Evolutionary conservation across 495 filamentous ascomycete species (phyloP).

Genomic region (Podospora conica): DNA sequence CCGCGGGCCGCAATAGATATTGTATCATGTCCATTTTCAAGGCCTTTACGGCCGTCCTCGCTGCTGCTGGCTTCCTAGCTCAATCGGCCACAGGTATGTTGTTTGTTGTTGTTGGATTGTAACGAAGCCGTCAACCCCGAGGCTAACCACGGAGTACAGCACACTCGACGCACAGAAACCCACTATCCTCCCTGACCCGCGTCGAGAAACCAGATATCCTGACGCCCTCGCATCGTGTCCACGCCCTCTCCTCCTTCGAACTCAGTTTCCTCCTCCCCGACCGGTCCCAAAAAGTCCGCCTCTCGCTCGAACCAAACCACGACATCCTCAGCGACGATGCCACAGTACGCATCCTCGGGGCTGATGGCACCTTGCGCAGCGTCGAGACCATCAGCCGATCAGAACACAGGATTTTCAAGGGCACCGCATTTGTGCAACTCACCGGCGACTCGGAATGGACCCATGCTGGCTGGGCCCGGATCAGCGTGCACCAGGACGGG

Average conservation of each 20-base stretch:
- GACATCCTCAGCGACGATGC: conserved; percentile 79
- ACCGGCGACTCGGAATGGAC: conserved; percentile 60
- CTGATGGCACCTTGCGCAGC: conserved; percentile 56
- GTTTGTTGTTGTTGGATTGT: too few species aligned
- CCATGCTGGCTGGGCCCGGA: conserved; percentile 78
- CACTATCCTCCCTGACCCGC: conserved; percentile 65
- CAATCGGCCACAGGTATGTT: conserved; percentile 29
- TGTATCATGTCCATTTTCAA: conserved; percentile 29
- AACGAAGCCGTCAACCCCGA: not conserved
- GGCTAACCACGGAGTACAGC: conserved; percentile 34
- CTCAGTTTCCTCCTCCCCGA: conserved; percentile 70
- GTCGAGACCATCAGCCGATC: conserved; percentile 61
- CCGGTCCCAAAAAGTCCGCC: conserved; percentile 61
- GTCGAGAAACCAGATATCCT: conserved; percentile 71
- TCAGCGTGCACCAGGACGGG: conserved; percentile 72
- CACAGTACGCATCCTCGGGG: conserved; percentile 60
- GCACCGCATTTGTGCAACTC: conserved; percentile 63
- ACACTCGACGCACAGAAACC: conserved; percentile 68
- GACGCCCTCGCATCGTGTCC: conserved; percentile 71
- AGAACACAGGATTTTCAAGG: conserved; percentile 78
- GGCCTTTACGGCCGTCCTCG: conserved; percentile 31
- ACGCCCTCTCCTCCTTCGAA: conserved; percentile 74
- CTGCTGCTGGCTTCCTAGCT: conserved; percentile 25
- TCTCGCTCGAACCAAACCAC: conserved; percentile 84
- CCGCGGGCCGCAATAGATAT: not conserved